Base-by-base conservation (phyloP, 495 filamentous ascomycete genomes). In the Aspergillus sclerotioniger region DNA sequence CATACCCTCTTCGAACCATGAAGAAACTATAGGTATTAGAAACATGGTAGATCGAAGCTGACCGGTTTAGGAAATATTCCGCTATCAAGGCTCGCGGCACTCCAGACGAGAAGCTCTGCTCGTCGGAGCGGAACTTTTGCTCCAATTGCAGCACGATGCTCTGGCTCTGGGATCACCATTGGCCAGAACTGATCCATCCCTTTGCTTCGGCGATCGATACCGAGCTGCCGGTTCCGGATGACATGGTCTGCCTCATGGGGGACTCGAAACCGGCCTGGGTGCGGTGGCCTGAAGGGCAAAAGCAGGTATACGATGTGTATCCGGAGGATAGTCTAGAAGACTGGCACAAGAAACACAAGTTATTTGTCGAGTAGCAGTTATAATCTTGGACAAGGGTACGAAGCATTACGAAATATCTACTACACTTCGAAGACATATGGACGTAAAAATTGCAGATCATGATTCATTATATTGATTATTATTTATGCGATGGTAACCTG, bases 161-260 rank as follows among this genome's bases (percentile, higher is more conserved):
- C 6, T 78, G 78, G 71, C 59, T 78, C 6, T 81, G 73, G 73
- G 75, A 79, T 59, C 61, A 70, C 29, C 68, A 76, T 21, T 84
- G 77, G 80, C 80, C 80, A 7, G 80, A 84, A 57, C 51, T 84
- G 51, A 81, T 82, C 56, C 81, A 83, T 61, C 82, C 81, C 0
- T 84, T 84, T 68, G 77, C 80, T 1, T 76, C 80, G 17, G 82
- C 80, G 44, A 82, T 84, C 55, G 81, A 84, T 65, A 80, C 80
- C 4, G 73, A 78, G 28, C 49, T 84, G 58, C 79, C 78, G 1
- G 70, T 64, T 15, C 80, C 82, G 1, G 74, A 76, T 32, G 76
- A 80, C 63, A 83, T 82, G 78, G 71, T 81, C 50, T 83, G 81
- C 60, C 67, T 81, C 13, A 75, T 73, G 73, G 70, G 54, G 16